These are phyloP conservation scores for Cyclocybe cylindracea DNA, from an alignment of 768 basidiomycete genomes.

Conservation along the genomic window DNA sequence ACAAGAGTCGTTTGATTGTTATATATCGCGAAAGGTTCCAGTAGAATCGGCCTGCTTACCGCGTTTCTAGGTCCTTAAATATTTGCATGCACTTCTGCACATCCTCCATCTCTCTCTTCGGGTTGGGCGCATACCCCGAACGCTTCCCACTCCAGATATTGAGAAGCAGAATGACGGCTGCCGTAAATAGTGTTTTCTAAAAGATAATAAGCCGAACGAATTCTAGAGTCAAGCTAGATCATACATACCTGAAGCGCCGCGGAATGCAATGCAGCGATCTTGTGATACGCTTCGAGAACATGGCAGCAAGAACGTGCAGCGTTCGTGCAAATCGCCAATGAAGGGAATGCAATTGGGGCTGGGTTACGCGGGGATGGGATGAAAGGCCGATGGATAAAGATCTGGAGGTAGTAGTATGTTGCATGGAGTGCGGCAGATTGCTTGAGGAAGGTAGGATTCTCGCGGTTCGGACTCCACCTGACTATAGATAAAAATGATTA, in stretches of 20 bases:
- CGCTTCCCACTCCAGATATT: constrained; percentile 66
- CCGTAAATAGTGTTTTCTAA: constrained; percentile 36
- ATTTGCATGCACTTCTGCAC: constrained; percentile 60
- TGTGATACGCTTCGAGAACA: constrained; percentile 57
- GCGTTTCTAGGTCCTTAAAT: constrained; percentile 41
- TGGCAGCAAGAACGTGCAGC: constrained; percentile 77
- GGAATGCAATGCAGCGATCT: constrained; percentile 31
- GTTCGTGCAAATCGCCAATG: constrained; percentile 85
- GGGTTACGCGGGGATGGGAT: constrained; percentile 64
- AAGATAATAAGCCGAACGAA: background rate
- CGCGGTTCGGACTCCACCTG: constrained; percentile 42
- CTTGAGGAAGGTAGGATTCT: constrained; percentile 42
- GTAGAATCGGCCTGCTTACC: constrained; percentile 24
- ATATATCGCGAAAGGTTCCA: background rate
- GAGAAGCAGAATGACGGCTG: constrained; percentile 59
- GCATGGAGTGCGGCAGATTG: constrained; percentile 59
- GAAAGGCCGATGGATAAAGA: constrained; percentile 78
- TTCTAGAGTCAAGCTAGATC: background rate
- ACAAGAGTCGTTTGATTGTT: background rate
- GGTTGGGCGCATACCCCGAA: constrained; percentile 45
- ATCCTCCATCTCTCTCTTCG: constrained; percentile 54
- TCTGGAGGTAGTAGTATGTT: constrained; percentile 54
- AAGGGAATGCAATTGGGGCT: constrained; percentile 43
- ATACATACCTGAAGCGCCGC: constrained; percentile 36
- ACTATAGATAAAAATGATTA: constrained; percentile 23